Evolutionary conservation across 2,329 filamentous ascomycete genomes (phyloP), one percentile per base, ranked within the genome.

Genomic region (Fusarium verrucosum): DNA sequence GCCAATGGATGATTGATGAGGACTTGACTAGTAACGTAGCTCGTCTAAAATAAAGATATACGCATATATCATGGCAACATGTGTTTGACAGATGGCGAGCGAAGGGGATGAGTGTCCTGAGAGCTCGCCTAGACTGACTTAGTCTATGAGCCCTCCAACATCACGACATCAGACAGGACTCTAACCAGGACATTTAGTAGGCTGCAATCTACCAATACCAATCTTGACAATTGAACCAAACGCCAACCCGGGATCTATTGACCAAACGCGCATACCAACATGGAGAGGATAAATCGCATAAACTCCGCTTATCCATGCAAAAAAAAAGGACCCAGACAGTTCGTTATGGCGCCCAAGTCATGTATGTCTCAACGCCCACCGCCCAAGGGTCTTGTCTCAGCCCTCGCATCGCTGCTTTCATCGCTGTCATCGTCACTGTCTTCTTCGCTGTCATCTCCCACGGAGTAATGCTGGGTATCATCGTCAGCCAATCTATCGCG

Each of bases 401-500:
- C 67, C 56, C 62, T 72, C 20, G 58, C 71, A 16, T 66, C 74
- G 40, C 77, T 78, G 5, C 81, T 77, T 6, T 79, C 77, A 16
- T 77, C 77, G 38, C 78, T 78, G 5, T 81, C 77, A 11, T 79
- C 77, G 13, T 81, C 83, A 2, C 53, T 59, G 7, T 79, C 77
- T n/a, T 77, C 77, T n/a, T 77, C 77, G 50, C 75, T 80, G 49
- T 80, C 80, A 13, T 81, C 82, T 6, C 83, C 83, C 44, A 86
- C 78, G 3, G 84, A 82, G 63, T 85, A 83, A 61, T 82, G 79
- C 44, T 79, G 78, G 16, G 77, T 74, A 30, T 80, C 80, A 2
- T 77, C 74, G 6, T 67, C 69, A 1, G 71, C 68, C 30, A 76
- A 50, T 44, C 73, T 61, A 17, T 74, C 73, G 8, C 62, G 62